These are phyloP conservation scores for Endoconidiophora laricicola DNA, from an alignment of 2,329 filamentous ascomycete species.

Conservation along the genomic window DNA sequence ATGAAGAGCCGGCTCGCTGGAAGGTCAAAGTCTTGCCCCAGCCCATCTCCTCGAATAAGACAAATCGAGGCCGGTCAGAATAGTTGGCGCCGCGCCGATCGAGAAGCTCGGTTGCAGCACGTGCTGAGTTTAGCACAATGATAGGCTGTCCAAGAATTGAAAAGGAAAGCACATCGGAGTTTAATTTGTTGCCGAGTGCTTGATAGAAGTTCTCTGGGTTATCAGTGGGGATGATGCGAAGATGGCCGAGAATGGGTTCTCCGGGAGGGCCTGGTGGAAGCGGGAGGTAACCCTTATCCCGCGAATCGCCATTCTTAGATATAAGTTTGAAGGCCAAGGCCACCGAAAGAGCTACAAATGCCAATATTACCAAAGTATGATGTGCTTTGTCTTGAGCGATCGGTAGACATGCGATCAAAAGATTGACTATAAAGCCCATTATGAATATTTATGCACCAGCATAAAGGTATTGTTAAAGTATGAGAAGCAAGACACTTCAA, in stretches of 20 bases:
- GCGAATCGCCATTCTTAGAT: too few species aligned
- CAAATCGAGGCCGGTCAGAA: slow-evolving; percentile 29
- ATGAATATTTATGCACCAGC: too few species aligned
- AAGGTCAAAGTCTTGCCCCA: slow-evolving; percentile 26
- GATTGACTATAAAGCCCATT: slow-evolving; percentile 8
- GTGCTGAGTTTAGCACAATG: slow-evolving; percentile 26
- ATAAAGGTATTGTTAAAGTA: too few species aligned
- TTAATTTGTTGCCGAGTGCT: slow-evolving; percentile 30
- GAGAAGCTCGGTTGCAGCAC: slow-evolving; percentile 27
- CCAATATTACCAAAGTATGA: too few species aligned
- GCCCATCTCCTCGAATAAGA: slow-evolving; percentile 27
- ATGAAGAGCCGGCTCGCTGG: slow-evolving; percentile 27
- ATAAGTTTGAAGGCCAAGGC: too few species aligned
- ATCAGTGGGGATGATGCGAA: slow-evolving; percentile 24
- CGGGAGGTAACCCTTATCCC: slow-evolving; percentile 10
- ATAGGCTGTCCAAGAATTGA: slow-evolving; percentile 27
- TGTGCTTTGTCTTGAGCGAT: background rate
- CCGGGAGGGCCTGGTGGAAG: slow-evolving; percentile 21
- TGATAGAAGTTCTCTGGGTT: slow-evolving; percentile 20
- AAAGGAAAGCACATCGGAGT: slow-evolving; percentile 28
- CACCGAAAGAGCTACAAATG: too few species aligned
- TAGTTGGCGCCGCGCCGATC: slow-evolving; percentile 28
- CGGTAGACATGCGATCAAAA: background rate
- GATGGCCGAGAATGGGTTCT: slow-evolving; percentile 27
- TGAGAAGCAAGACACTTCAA: too few species aligned